phyloP scores from a whole-genome alignment of 176 grass and related monocot species.

The Musa troglodytarum region DNA sequence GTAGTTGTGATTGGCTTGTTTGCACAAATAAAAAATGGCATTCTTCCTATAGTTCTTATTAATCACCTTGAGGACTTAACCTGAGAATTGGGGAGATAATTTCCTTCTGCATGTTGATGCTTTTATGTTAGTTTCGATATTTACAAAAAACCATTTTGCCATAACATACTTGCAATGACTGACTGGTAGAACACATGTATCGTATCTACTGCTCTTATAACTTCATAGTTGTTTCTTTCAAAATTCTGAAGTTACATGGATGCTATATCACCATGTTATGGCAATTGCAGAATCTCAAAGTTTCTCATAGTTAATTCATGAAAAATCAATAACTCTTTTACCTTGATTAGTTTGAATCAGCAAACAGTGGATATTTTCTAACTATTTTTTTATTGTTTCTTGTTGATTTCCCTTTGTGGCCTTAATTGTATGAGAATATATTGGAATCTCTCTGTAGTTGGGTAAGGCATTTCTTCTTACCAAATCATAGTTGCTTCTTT shows the following conservation, averaged over 20 bases:
- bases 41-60: neutral
- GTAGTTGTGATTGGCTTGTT: constrained; percentile 24
- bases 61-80: neutral
- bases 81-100: neutral
- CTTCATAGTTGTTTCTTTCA: neutral
- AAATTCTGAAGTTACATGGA: neutral
- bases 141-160: no score
- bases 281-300: neutral
- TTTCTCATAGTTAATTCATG: neutral
- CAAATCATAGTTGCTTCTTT: neutral
- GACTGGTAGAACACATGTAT: neutral
- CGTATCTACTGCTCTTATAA: neutral
- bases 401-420: no score
- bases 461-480: neutral
- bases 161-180: no score
- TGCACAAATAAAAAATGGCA: constrained; percentile 6
- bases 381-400: no score
- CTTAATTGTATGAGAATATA: no score
- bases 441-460: no score
- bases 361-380: no score
- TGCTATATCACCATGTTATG: neutral
- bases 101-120: neutral
- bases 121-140: neutral
- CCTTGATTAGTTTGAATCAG: neutral
- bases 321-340: neutral